These are phyloP conservation scores for Aspergillus latus DNA, from an alignment of 2,329 filamentous ascomycete species.

Conservation along the genomic window DNA sequence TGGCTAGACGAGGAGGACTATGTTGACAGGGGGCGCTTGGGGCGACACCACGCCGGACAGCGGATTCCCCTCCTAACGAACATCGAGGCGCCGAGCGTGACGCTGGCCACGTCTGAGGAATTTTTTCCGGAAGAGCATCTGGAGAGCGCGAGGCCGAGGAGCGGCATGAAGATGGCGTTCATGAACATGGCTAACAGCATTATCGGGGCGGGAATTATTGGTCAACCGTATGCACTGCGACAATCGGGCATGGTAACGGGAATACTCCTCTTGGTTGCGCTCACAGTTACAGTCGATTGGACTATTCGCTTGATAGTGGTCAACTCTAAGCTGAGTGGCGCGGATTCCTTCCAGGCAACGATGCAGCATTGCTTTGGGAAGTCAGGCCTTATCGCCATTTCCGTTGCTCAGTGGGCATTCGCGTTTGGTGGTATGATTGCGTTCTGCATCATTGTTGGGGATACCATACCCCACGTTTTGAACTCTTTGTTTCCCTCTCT, in stretches of 20 bases:
- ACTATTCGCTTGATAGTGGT: slow-evolving; percentile 95
- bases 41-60: slow-evolving; percentile 48
- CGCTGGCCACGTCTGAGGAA: slow-evolving; percentile 63
- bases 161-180: slow-evolving; percentile 81
- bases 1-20: slow-evolving; percentile 64
- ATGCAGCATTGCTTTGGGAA: slow-evolving; percentile 94
- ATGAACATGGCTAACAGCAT: slow-evolving; percentile 99
- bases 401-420: slow-evolving; percentile 93
- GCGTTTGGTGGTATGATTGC: slow-evolving; percentile 98
- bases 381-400: slow-evolving; percentile 83
- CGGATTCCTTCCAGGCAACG: slow-evolving; percentile 91
- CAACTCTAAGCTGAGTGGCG: slow-evolving; percentile 94
- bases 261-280: slow-evolving; percentile 69
- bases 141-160: slow-evolving; percentile 72
- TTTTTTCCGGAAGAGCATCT: slow-evolving; percentile 60
- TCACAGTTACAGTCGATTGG: slow-evolving; percentile 92
- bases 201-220: slow-evolving; percentile 72
- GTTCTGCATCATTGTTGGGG: slow-evolving; percentile 95
- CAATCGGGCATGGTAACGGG: slow-evolving; percentile 87
- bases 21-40: slow-evolving; percentile 42
- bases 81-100: slow-evolving; percentile 77
- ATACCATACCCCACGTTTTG: slow-evolving; percentile 91
- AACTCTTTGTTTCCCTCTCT: slow-evolving; percentile 77
- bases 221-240: slow-evolving; percentile 92
- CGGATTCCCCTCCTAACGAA: slow-evolving; percentile 72